Evolutionary conservation across 164 flowering plant species (phyloP), one percentile per base, ranked within the genome.

Genomic region (Magnolia officinalis): DNA sequence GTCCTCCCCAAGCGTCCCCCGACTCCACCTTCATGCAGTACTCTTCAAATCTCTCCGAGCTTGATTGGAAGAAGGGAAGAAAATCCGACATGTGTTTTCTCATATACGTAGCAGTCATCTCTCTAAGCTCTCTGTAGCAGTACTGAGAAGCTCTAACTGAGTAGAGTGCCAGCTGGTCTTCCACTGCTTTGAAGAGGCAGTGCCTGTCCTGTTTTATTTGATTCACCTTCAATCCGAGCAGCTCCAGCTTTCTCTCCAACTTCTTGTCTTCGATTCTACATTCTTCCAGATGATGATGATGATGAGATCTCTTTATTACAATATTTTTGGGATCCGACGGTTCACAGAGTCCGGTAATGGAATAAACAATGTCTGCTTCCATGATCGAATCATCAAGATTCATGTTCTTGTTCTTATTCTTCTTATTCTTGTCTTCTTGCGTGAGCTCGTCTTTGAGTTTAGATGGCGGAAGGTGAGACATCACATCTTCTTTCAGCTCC

Each of bases 1-100:
- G 97, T 37, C 98, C 97, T 67, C 97, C 98, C 98, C 96, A 92
- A 1, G 90, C 92, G 1, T 97, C 91, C 0, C 93, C 91, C 29
- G 90, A 88, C 78, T 92, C 97, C 49, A 92, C 87, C 76, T 92
- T 92, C 72, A 72, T 82, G 74, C 98, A 92, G 78, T 94, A 89
- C 3, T 81, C 81, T 82, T 91, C 92, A 80, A 92, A 94, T 74
- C 80, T 85, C 78, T 85, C 91, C 6, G 79, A 78, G 21, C 75
- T 73, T 7, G 93, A 88, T 10, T 86, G 82, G 80, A 88, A 92
- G 76, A 94, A 94, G 1, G 97, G 97, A 71, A 88, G 82, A 78
- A 92, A 92, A 24, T 92, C 91, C 0, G 89, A 78, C 14, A 83
- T 70, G 77, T 92, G 85, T 55, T 86, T 77, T 78, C 96, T 84